These are phyloP conservation scores for Ascosphaera apis DNA, from an alignment of 2,329 filamentous ascomycete genomes.

Conservation along the genomic window DNA sequence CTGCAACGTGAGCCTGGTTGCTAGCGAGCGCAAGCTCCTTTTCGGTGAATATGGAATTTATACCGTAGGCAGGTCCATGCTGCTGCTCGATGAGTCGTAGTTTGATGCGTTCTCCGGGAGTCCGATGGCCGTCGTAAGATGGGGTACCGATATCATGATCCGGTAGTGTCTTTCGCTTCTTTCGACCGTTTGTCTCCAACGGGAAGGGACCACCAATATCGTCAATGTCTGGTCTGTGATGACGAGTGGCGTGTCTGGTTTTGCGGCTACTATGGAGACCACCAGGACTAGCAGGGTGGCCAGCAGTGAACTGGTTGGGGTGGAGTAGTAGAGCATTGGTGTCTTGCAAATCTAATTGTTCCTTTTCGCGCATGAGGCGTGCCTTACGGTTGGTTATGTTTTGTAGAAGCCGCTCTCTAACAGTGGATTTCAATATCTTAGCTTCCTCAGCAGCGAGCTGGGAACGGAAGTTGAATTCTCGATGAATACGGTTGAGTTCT, in stretches of 20 bases:
- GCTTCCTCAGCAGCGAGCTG: slow-evolving; percentile 41
- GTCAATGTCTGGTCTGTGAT: slow-evolving; percentile 31
- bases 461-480: slow-evolving; percentile 34
- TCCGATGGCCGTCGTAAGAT: slow-evolving; percentile 25
- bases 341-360: slow-evolving; percentile 42
- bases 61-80: slow-evolving; percentile 34
- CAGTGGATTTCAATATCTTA: slow-evolving; percentile 31
- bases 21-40: slow-evolving; percentile 41
- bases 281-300: slow-evolving; percentile 38
- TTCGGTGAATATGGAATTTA: slow-evolving; percentile 42
- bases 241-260: slow-evolving; percentile 33
- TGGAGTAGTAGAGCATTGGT: slow-evolving; percentile 41
- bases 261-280: slow-evolving; percentile 37
- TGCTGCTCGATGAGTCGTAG: slow-evolving; percentile 31
- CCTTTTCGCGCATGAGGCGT: slow-evolving; percentile 38
- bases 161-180: slow-evolving; percentile 33
- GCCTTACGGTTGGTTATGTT: slow-evolving; percentile 33
- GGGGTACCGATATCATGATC: slow-evolving; percentile 38
- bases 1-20: slow-evolving; percentile 36
- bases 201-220: slow-evolving; percentile 25
- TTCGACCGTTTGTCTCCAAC: slow-evolving; percentile 26
- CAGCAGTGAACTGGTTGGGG: slow-evolving; percentile 42
- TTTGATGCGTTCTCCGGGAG: slow-evolving; percentile 29
- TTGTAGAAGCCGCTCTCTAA: slow-evolving; percentile 37
- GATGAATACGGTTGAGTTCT: slow-evolving; percentile 31